A percentile compares a stretch with the other conserved stretches of the same genome.
These are phyloP conservation scores for Gentiana macrophylla DNA, from an alignment of 257 asterid species.

Conservation along the genomic window DNA sequence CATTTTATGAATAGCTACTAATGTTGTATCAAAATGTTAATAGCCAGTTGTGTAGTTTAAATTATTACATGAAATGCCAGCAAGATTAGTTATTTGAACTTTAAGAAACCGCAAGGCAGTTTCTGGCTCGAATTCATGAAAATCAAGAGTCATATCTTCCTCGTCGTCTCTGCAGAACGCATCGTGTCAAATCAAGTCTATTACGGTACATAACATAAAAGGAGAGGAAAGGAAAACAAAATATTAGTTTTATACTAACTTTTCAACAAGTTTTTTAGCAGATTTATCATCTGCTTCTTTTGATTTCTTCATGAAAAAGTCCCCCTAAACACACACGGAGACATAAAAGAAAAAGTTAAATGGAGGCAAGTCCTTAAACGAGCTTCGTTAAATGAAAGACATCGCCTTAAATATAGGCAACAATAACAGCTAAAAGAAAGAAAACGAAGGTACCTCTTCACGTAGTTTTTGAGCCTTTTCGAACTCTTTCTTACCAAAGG, in stretches of 20 bases:
- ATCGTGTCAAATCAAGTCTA: conserved; percentile 3
- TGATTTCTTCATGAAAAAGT: conserved; percentile 58
- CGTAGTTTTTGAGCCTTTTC: conserved; percentile 28
- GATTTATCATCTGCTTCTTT: conserved; percentile 65
- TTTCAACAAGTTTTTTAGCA: conserved; percentile 35
- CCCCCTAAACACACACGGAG: conserved; percentile 32
- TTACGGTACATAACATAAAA: conserved; percentile 1
- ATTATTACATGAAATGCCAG: conserved; percentile 52
- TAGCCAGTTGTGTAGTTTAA: conserved; percentile 6
- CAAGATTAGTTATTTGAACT: conserved; percentile 31
- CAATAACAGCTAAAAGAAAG: conserved; percentile 3
- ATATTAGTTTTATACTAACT: conserved; percentile 26
- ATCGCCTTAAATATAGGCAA: no score
- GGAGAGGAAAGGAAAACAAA: conserved; percentile 4
- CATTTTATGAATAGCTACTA: conserved; percentile 1
- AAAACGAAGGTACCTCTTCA: conserved; percentile 43
- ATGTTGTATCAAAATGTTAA: not conserved
- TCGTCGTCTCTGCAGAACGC: conserved; percentile 37
- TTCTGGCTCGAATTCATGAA: conserved; percentile 47
- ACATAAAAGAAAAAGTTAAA: no score
- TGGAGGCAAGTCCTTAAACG: no score
- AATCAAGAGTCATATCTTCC: conserved; percentile 35
- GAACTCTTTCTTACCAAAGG: conserved; percentile 29
- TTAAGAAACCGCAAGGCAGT: conserved; percentile 41
- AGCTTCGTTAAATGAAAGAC: no score